Conservation (phyloP, 2,329 filamentous ascomycete species). For the Exserohilum turcica region DNA sequence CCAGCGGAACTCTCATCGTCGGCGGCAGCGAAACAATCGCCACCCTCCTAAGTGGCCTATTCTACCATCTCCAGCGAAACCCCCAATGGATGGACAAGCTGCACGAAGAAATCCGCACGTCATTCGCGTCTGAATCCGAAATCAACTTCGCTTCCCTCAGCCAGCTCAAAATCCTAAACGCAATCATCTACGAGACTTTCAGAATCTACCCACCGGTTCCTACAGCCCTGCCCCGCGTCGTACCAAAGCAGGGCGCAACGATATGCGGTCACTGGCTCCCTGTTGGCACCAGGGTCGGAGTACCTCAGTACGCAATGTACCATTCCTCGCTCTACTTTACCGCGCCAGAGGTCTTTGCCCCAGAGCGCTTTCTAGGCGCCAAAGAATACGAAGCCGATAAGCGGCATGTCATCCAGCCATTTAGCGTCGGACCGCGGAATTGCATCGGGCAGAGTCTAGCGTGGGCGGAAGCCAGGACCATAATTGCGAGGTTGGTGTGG, state of each 20-base stretch:
- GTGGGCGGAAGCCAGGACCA: slow-evolving; percentile 42
- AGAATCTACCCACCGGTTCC: slow-evolving; percentile 25
- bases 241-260: slow-evolving; percentile 11
- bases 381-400: slow-evolving; percentile 35
- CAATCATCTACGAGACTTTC: slow-evolving; percentile 27
- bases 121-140: slow-evolving; percentile 19
- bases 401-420: slow-evolving; percentile 30
- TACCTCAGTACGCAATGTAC: slow-evolving; percentile 23
- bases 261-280: slow-evolving; percentile 21
- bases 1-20: slow-evolving; percentile 42
- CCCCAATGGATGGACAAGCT: slow-evolving; percentile 13
- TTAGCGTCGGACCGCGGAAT: slow-evolving; percentile 25
- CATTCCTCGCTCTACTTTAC: slow-evolving; percentile 18
- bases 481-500: slow-evolving; percentile 42
- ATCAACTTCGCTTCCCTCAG: slow-evolving; percentile 20
- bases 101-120: slow-evolving; percentile 15
- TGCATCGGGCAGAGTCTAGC: slow-evolving; percentile 31
- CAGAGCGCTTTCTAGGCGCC: slow-evolving; percentile 23
- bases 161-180: slow-evolving; percentile 21
- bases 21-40: slow-evolving; percentile 50
- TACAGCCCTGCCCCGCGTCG: slow-evolving; percentile 14
- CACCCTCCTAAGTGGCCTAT: slow-evolving; percentile 23
- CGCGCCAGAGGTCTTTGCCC: slow-evolving; percentile 15
- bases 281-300: slow-evolving; percentile 13
- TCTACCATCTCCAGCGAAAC: slow-evolving; percentile 23